phyloP scores from a whole-genome alignment of 371 early-diverging fungal genomes.

The Aphelidium insulamus region DNA sequence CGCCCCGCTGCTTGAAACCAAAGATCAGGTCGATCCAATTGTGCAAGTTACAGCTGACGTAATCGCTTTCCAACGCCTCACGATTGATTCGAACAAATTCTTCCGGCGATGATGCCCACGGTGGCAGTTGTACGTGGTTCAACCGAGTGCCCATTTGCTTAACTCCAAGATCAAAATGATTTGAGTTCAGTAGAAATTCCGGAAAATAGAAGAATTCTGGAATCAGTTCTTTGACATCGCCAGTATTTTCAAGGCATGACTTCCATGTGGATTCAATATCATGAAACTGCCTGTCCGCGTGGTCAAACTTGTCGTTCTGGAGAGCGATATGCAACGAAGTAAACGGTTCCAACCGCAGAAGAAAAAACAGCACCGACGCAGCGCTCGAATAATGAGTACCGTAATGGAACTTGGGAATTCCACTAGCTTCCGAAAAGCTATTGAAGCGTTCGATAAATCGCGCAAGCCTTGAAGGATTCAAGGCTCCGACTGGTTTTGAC shows the following conservation, averaged over 20 bases:
- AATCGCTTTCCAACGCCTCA: constrained; percentile 60
- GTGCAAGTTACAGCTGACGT: constrained; percentile 58
- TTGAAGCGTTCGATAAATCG: constrained; percentile 34
- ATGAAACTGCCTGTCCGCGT: constrained; percentile 46
- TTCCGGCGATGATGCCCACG: constrained; percentile 33
- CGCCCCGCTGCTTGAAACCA: constrained; percentile 70
- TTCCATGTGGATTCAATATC: constrained; percentile 37
- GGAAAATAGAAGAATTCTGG: constrained; percentile 78
- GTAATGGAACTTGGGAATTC: constrained; percentile 46
- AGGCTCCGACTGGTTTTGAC: constrained; percentile 66
- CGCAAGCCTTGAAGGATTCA: constrained; percentile 29
- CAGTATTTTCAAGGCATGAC: constrained; percentile 43
- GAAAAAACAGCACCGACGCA: constrained; percentile 56
- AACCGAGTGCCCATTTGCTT: constrained; percentile 25
- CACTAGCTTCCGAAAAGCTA: constrained; percentile 49
- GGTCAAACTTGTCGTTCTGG: constrained; percentile 71
- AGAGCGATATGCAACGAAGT: constrained; percentile 41
- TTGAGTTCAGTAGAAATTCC: constrained; percentile 58
- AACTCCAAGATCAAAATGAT: constrained; percentile 54
- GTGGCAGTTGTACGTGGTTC: constrained; percentile 10
- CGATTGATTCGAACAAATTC: constrained; percentile 41
- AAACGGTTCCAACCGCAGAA: constrained; percentile 67
- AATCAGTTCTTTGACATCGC: constrained; percentile 67
- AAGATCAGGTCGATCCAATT: constrained; percentile 80
- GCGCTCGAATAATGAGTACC: constrained; percentile 81